Base-by-base conservation (phyloP, 495 filamentous ascomycete species). In the Penicillium daleae region DNA sequence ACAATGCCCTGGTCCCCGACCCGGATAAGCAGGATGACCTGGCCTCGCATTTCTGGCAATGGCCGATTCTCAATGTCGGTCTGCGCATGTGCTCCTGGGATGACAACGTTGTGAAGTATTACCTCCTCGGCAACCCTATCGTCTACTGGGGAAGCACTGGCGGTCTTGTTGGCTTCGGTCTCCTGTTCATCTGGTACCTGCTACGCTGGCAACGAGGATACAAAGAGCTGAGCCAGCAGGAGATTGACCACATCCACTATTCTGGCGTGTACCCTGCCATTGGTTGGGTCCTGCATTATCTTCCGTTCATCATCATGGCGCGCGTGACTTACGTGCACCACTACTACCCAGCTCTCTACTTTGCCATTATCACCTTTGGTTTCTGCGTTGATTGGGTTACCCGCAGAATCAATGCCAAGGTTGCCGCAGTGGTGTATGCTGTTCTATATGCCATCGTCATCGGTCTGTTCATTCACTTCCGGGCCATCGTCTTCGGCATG, bases 21-120 rank as follows among this genome's bases (percentile, higher is more conserved):
- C 96, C 95, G 4, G 95, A 99, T 76, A 99, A 99, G 83, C 95
- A 98, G 77, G 95, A 99, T 72, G 95, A 99, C 72, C 83, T 99
- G 31, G 96, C 95, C 46, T 98, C 95, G 21, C 85, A 93, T 60
- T 97, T 93, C 80, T 99, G 95, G 95, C 94, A 99, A 76, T 99
- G 95, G 95, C 95, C 95, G 27, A 87, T 99, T 65, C 84, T 99
- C 31, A 82, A 98, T 72, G 95, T 99, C 60, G 95, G 95, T 59
- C 82, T 99, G 57, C 89, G 95, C 59, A 99, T 99, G 95, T 99
- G 95, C 78, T 90, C 93, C 68, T 99, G 95, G 95, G 95, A 97
- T 67, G 93, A 97, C 69, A 86, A 87, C 67, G 92, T 92, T 57
- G 86, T 97, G 76, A 99, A 99, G 75, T 99, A 99, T 80, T 98